Evolutionary conservation across 345 rosid genomes (phyloP), one percentile per base, ranked within the genome.

Genomic region (Eucalyptus grandis): DNA sequence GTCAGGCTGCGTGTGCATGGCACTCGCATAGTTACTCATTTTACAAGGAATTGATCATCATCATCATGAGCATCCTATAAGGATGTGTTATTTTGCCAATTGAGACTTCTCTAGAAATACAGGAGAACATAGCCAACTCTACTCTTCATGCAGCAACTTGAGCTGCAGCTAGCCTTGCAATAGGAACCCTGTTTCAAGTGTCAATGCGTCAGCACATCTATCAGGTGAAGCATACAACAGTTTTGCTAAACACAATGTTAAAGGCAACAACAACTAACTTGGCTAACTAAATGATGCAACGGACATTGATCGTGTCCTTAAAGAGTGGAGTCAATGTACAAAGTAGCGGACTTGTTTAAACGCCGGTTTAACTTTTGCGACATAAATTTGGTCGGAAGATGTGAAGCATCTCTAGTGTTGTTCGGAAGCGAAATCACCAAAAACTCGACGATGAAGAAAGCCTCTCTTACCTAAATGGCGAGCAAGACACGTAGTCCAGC

Each of bases 141-240:
- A 27, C 87, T 65, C 88, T 91, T 95, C 93, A 93, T 44, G 89
- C 94, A 62, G 93, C 96, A 89, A 90, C 97, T 90, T 96, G 98
- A 87, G 97, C 98, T 89, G 98, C 98, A 80, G 98, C 98, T 67
- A 96, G 92, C 97, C 98, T 96, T 87, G 98, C 98, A 93, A 96
- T 94, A 12, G 98, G 98, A 91, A 96, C 95, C 94, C 98, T 95
- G 94, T 86, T 86, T 49, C 44, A 30, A 86, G 34, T 4, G 17
- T 44, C 56, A 87, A 26, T 47, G 30, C 46, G 87, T 47, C 26
- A 44, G 11, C 50, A 88, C 50, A 88, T 90, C 47, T 21, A 31
- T 87, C 54, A 56, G 56, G 86, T 4, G 77, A 62, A 30, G 8
- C 34, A 13, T 27, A 12, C 11, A 37, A 40, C 47, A 27, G 81